Conservation (phyloP, 1,139 yeast species). For the Pichia sp. region DNA sequence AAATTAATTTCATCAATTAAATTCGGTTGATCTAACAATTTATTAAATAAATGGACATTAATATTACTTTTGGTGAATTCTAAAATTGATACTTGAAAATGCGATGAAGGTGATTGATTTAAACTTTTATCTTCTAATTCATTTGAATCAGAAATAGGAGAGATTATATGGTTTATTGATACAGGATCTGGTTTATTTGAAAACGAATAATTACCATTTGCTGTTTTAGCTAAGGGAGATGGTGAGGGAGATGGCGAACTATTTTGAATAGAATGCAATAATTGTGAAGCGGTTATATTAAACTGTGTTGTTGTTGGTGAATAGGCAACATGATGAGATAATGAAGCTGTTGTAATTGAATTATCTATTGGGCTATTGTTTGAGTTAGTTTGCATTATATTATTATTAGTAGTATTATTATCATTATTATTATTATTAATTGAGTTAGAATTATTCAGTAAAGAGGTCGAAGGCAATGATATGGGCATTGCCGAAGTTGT, state of each 20-base stretch:
- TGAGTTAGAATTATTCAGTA: no score
- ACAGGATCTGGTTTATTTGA: neutral
- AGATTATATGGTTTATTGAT: neutral
- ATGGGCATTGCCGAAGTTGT: constrained; percentile 7
- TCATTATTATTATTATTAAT: neutral
- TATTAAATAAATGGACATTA: constrained; percentile 41
- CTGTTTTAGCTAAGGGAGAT: constrained; percentile 8
- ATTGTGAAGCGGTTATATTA: constrained; percentile 28
- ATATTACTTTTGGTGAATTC: constrained; percentile 13
- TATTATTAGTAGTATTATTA: no score
- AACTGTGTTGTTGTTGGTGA: constrained; percentile 23
- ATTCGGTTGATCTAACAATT: constrained; percentile 79
- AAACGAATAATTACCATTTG: neutral
- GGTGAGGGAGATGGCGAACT: constrained; percentile 17
- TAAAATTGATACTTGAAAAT: neutral
- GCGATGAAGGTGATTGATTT: no score
- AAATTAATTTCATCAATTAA: constrained; percentile 69
- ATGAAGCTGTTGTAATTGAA: constrained; percentile 11
- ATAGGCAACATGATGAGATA: constrained; percentile 18
- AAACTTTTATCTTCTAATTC: neutral
- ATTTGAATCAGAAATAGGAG: neutral
- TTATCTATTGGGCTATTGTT: constrained; percentile 4
- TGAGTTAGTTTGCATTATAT: no score
- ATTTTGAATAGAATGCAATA: constrained; percentile 29
- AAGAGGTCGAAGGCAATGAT: neutral